Evolutionary conservation across 2,329 filamentous ascomycete species (phyloP).

Genomic region (Talaromyces rugulosus): DNA sequence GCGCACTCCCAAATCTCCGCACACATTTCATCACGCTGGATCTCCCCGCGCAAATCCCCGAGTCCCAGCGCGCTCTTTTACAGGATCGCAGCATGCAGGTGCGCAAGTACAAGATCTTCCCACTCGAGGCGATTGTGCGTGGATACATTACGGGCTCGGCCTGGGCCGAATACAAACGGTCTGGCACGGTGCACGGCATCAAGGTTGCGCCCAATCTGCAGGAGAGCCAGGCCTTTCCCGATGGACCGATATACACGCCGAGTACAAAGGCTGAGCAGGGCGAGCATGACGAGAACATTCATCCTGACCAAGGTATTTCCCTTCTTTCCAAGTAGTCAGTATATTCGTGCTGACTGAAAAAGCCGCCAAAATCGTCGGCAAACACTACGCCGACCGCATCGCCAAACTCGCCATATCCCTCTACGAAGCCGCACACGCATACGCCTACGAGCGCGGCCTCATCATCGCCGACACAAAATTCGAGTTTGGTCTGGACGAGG

Average conservation of each 20-base stretch:
- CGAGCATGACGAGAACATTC: conserved; percentile 81
- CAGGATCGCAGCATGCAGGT: conserved; percentile 73
- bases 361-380: conserved; percentile 60
- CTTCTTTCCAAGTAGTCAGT: not conserved
- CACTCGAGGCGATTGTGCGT: conserved; percentile 79
- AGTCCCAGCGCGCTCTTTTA: conserved; percentile 49
- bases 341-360: conserved; percentile 4
- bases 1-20: conserved; percentile 53
- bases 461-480: conserved; percentile 77
- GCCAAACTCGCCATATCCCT: conserved; percentile 61
- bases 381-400: conserved; percentile 60
- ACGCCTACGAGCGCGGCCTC: conserved; percentile 57
- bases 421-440: conserved; percentile 52
- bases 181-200: conserved; percentile 77
- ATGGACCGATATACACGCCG: conserved; percentile 69
- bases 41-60: conserved; percentile 50
- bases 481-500: conserved; percentile 67
- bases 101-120: conserved; percentile 67
- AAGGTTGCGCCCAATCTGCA: conserved; percentile 62
- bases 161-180: conserved; percentile 71
- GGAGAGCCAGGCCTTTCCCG: conserved; percentile 65
- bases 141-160: conserved; percentile 85
- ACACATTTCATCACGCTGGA: conserved; percentile 61
- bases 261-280: conserved; percentile 81
- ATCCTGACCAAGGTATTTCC: conserved; percentile 56